Conservation (phyloP, 2,329 filamentous ascomycete species). For the Bipolaris gigantea region DNA sequence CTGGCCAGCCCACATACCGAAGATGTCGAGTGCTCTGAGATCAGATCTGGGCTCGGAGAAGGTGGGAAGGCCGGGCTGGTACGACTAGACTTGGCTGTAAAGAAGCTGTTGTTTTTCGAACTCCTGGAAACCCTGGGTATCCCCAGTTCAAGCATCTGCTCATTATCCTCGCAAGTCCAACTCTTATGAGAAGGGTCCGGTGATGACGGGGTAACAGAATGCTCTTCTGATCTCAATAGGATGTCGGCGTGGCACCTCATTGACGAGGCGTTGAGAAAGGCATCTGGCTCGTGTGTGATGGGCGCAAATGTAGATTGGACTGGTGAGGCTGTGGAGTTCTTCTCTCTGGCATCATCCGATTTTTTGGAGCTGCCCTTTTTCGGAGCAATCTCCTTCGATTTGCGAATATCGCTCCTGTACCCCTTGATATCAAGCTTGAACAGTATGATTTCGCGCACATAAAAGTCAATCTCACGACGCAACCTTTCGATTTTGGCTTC, state of each 20-base stretch:
- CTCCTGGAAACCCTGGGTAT: conserved; percentile 23
- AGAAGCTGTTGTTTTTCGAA: conserved; percentile 11
- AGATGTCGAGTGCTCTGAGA: conserved; percentile 27
- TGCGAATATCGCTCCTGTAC: conserved; percentile 48
- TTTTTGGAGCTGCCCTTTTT: conserved; percentile 29
- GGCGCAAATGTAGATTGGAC: conserved; percentile 21
- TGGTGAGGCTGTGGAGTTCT: conserved; percentile 35
- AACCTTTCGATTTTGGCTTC: conserved; percentile 34
- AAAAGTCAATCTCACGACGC: conserved; percentile 47
- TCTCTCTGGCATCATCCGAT: conserved; percentile 32
- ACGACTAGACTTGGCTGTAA: conserved; percentile 21
- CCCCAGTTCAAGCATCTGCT: conserved; percentile 12
- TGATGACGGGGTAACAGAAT: background rate
- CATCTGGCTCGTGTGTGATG: conserved; percentile 22
- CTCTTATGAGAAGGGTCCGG: conserved; percentile 10
- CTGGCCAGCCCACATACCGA: conserved; percentile 24
- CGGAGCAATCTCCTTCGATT: conserved; percentile 33
- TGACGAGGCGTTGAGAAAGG: conserved; percentile 25
- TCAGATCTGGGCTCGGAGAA: conserved; percentile 21
- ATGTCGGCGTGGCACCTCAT: conserved; percentile 15
- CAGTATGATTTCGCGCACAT: conserved; percentile 52
- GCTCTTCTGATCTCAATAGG: conserved; percentile 10
- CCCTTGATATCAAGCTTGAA: conserved; percentile 54
- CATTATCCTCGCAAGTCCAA: conserved; percentile 5
- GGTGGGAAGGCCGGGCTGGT: conserved; percentile 29